phyloP scores from a whole-genome alignment of 148 eudicot genomes.

The Selenicereus undatus region DNA sequence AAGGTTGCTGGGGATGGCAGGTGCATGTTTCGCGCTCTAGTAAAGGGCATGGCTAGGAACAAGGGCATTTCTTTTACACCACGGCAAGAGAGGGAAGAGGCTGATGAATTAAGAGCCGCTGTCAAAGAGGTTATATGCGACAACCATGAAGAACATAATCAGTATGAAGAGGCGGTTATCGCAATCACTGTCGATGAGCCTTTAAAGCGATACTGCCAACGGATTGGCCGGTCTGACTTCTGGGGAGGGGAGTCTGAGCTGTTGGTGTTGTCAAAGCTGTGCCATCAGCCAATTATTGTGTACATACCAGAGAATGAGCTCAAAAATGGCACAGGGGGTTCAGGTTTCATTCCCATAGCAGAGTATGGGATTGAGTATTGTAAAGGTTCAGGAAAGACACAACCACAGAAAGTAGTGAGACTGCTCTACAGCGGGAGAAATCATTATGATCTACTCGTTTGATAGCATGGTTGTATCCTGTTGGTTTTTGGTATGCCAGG shows the following conservation, averaged over 20 bases:
- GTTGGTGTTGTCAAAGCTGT: slow-evolving; percentile 86
- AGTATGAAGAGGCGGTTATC: slow-evolving; percentile 72
- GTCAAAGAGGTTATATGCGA: slow-evolving; percentile 91
- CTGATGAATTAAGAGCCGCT: slow-evolving; percentile 89
- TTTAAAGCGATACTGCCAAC: slow-evolving; percentile 85
- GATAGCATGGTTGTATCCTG: not conserved
- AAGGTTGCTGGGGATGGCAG: slow-evolving; percentile 94
- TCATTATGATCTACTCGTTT: slow-evolving; percentile 82
- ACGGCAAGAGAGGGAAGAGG: slow-evolving; percentile 73
- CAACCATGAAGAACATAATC: slow-evolving; percentile 45
- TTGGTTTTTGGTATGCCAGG: too few species aligned
- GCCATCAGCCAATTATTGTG: slow-evolving; percentile 71
- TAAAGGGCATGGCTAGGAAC: slow-evolving; percentile 93
- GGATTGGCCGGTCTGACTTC: slow-evolving; percentile 77
- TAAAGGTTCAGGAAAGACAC: slow-evolving; percentile 48
- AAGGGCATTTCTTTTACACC: slow-evolving; percentile 60
- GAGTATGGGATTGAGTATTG: slow-evolving; percentile 67
- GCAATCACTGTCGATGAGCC: slow-evolving; percentile 92
- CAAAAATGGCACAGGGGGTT: slow-evolving; percentile 22
- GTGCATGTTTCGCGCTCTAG: slow-evolving; percentile 96
- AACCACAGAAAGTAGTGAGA: slow-evolving; percentile 55
- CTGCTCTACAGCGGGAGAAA: slow-evolving; percentile 74
- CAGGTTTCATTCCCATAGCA: slow-evolving; percentile 73
- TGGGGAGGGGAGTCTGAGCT: slow-evolving; percentile 99
- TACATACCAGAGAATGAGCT: slow-evolving; percentile 81